Base-by-base conservation (phyloP, 2,329 filamentous ascomycete genomes). In the Colletotrichum nymphaeae region DNA sequence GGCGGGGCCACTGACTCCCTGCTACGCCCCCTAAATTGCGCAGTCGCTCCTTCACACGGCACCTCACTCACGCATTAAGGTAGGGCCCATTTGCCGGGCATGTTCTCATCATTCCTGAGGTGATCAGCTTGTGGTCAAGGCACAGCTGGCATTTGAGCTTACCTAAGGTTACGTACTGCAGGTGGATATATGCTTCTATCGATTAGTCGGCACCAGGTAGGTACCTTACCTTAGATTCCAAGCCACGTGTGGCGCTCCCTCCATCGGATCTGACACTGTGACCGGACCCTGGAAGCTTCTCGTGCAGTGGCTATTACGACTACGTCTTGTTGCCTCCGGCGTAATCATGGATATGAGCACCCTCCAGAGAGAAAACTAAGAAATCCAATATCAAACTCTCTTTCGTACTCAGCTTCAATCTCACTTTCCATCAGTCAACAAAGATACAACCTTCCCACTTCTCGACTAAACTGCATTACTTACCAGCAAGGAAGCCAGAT, bases 241-340 rank as follows among this genome's bases (percentile, higher is more conserved):
- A 62, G 64, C 69, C 70, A 72, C 59, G 56, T 35, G 71, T 71
- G 71, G 71, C 71, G 71, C 35, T 28, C 1, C 8, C 49, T 49
- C 30, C 26, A 52, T 56, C 70, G 60, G 42, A 72, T 69, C 53
- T 59, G 59, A 64, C 59, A 26, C n/a, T 26, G 62, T 53, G 30
- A 46, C 66, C 14, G 11, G 49, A 30, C 6, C 66, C 49, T 73
- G 62, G 71, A 73, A 71, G 71, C 56, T 73, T 73, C 71, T 73
- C 59, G 60, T 22, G n/a, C 35, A 46, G 26, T 35, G n/a, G 62
- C 71, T 56, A 49, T 70, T 59, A 71, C 71, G 67, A 71, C 69
- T 49, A 46, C 62, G 46, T 16, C 57, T 22, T 73, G 71, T 56
- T 73, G 71, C 71, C 71, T 73, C 62, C 46, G 24, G 9, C 30